Conservation (phyloP, 345 rosid species). For the Erucastrum elatum region DNA sequence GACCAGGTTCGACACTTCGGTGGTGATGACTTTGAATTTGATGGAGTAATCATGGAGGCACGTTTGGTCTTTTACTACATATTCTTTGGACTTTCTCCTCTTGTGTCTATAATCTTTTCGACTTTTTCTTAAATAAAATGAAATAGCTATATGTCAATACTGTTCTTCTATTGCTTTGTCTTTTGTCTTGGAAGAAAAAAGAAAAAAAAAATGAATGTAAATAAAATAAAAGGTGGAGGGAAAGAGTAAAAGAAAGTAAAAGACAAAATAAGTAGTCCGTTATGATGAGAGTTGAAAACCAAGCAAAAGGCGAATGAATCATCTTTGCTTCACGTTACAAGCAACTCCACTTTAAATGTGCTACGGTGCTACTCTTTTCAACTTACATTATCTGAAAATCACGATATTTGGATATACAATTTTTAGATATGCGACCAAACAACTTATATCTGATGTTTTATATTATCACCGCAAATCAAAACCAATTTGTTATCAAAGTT, state of each 20-base stretch:
- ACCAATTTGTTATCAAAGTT: neutral
- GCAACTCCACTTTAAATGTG: slow-evolving; percentile 38
- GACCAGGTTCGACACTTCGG: slow-evolving; percentile 33
- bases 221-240: slow-evolving; percentile 11
- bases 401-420: neutral
- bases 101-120: neutral
- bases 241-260: slow-evolving; percentile 35
- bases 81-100: slow-evolving; percentile 33
- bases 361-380: neutral
- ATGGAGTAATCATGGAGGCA: slow-evolving; percentile 40
- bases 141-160: slow-evolving; percentile 14
- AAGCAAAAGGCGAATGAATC: slow-evolving; percentile 41
- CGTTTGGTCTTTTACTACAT: slow-evolving; percentile 31
- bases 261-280: slow-evolving; percentile 42
- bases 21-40: slow-evolving; percentile 36
- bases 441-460: neutral
- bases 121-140: neutral
- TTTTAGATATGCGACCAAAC: neutral
- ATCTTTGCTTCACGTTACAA: slow-evolving; percentile 42
- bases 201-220: neutral
- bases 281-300: slow-evolving; percentile 47
- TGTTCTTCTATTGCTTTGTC: slow-evolving; percentile 36
- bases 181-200: slow-evolving; percentile 29
- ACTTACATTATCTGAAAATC: slow-evolving; percentile 8
- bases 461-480: neutral